Evolutionary conservation across 2,329 filamentous ascomycete species (phyloP), one percentile per base, ranked within the genome.

Genomic region (Didymella pomorum): DNA sequence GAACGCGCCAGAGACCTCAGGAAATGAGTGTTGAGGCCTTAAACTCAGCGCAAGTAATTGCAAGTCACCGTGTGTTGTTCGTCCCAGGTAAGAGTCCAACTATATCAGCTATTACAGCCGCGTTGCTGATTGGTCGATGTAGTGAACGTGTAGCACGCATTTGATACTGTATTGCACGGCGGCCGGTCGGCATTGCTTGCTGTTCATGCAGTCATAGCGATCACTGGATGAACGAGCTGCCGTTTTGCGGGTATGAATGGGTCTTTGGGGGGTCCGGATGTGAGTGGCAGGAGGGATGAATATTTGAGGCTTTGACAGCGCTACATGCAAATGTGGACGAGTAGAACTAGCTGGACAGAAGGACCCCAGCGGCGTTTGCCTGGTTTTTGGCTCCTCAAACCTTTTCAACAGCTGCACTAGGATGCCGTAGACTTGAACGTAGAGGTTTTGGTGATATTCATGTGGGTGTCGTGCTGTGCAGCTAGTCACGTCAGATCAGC

Each of bases 51-150:
- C 42, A n/a, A 11, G 25, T 29, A 7, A 18, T 6, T 8, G 16
- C 42, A n/a, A 11, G 25, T 29, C 11, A 18, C 10, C 11, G 33
- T 35, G 20, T 18, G n/a, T 18, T 9, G 8, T 21, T 23, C 4
- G 10, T 20, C 18, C n/a, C 16, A 11, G 11, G 1, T 3, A 12
- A 37, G 18, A 8, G n/a, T 25, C 4, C 21, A 37, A 29, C 49
- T 14, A 11, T n/a, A 58, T 39, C 5, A 12, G 33, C 48, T 33
- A 58, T 21, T 23, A 43, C 28, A 58, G 29, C 55, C 48, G 55
- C 35, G 21, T 25, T 25, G 20, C 33, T 37, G n/a, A 20, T 20
- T 47, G 26, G 11, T 3, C 26, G 18, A 39, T 35, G 21, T 31
- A 14, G 7, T 8, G 23, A 16, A 23, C n/a, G 41, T 18, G 29